Conservation (phyloP, 805 yeast species). For the Yarrowia divulgata region DNA sequence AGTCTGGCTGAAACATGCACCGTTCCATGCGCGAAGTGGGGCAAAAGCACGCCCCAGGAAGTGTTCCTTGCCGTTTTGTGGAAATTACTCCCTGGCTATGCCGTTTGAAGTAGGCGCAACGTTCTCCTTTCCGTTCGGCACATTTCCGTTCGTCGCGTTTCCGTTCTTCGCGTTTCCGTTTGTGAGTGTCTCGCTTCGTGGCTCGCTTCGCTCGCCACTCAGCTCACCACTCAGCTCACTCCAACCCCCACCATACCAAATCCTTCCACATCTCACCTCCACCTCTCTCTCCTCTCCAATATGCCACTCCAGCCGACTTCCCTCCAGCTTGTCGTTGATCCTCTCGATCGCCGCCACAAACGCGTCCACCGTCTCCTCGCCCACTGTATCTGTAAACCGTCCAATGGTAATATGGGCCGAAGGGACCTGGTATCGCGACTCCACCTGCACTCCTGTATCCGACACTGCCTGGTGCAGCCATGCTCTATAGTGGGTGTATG, state of each 20-base stretch:
- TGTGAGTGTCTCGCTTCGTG: neutral
- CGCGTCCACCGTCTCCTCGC: conserved; percentile 16
- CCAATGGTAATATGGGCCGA: conserved; percentile 35
- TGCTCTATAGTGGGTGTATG: conserved; percentile 36
- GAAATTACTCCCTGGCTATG: no score
- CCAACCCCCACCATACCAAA: conserved; percentile 41
- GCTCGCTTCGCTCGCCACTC: neutral
- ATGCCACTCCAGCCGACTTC: conserved; percentile 15
- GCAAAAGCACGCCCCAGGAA: no score
- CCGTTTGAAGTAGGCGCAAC: no score
- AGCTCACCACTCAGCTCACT: neutral
- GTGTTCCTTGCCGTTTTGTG: no score
- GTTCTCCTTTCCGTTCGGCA: no score
- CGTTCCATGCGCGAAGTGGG: conserved; percentile 13
- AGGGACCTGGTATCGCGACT: conserved; percentile 33
- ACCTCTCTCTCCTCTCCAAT: conserved; percentile 38
- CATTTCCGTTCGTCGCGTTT: no score
- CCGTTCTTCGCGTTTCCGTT: neutral
- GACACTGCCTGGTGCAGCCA: conserved; percentile 23
- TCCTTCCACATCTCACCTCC: conserved; percentile 39
- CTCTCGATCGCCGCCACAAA: conserved; percentile 1
- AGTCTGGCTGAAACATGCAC: conserved; percentile 26
- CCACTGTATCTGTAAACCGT: conserved; percentile 22
- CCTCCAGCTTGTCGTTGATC: conserved; percentile 20
- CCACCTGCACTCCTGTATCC: conserved; percentile 7